These are phyloP conservation scores for Saprolegnia diclina DNA, from an alignment of 352 stramenopile genomes.

Conservation along the genomic window DNA sequence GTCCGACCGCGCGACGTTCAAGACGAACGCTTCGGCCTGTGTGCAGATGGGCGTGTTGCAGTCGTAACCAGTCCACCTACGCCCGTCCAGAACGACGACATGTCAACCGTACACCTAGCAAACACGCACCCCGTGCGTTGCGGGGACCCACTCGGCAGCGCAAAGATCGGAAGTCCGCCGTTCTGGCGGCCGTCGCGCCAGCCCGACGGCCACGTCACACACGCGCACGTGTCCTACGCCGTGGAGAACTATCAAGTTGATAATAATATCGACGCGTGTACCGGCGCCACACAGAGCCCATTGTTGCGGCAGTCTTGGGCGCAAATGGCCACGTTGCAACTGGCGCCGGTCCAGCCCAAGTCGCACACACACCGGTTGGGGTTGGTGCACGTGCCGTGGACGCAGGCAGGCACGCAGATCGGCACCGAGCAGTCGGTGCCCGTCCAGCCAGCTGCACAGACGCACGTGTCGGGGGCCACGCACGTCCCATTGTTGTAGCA, in stretches of 20 bases:
- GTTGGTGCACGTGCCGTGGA: conserved; percentile 90
- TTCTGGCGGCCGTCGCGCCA: conserved; percentile 89
- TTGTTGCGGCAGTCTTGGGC: conserved; percentile 89
- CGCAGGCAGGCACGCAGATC: conserved; percentile 61
- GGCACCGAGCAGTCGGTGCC: conserved; percentile 75
- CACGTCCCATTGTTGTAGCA: conserved; percentile 97
- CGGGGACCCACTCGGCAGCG: conserved; percentile 83
- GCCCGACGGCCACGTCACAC: conserved; percentile 78
- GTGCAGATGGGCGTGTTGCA: conserved; percentile 96
- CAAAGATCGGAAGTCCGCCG: conserved; percentile 87
- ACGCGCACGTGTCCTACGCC: conserved; percentile 81
- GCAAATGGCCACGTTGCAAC: conserved; percentile 88
- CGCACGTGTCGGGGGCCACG: conserved; percentile 77
- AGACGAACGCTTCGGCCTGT: conserved; percentile 82
- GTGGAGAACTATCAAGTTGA: conserved; percentile 30
- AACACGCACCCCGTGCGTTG: conserved; percentile 81
- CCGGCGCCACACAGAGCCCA: conserved; percentile 52
- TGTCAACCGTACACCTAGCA: neutral
- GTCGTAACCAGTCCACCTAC: conserved; percentile 91
- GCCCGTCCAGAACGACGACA: neutral
- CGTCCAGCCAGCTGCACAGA: conserved; percentile 70
- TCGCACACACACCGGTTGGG: conserved; percentile 89
- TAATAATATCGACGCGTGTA: neutral
- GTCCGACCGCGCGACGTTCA: conserved; percentile 67
- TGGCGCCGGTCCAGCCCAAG: conserved; percentile 80